Evolutionary conservation across 139 green algal species (phyloP), one percentile per base, ranked within the genome.

Genomic region (Chlorella sp.): DNA sequence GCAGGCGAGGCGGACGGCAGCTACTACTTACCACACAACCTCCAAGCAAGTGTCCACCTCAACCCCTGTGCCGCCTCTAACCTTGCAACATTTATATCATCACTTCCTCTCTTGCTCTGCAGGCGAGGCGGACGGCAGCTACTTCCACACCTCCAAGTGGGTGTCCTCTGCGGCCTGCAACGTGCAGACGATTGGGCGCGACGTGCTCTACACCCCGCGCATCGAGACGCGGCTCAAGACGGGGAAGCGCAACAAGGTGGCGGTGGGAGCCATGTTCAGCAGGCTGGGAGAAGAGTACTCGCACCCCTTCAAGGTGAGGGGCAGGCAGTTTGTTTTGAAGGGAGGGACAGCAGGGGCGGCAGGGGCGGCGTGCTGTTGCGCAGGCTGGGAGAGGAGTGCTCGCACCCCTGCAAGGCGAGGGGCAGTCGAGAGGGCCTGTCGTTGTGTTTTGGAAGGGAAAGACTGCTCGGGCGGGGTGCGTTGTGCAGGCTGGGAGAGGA

Each of bases 181-280:
- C 77, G 90, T 86, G 71, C 89, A 91, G 87, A 97, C 95, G 34
- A 91, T 97, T 34, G 94, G 96, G 34, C 89, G 91, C 60, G 94
- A 98, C 87, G 86, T 96, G 61, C 89, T 95, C 48, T 98, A 96
- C 93, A 97, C 95, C 3, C 81, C 91, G 30, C 92, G 93, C 69
- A 53, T 90, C 1, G 95, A 98, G 89, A 96, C 92, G 37, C 94
- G 95, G 68, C 81, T 94, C 48, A 93, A 92, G 75, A 95, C 85
- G 30, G 75, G 84, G 42, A 40, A 61, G 81, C 84, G 85, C 69
- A 91, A 93, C 90, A 95, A 92, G 87, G 86, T 90, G 24, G 84
- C 90, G 4, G 36, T 91, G 37, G 94, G 93, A 39, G 34, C 93
- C 68, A 75, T 93, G 39, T 91, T 83, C 14, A 85, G 82, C 64